phyloP scores from a whole-genome alignment of 2,329 filamentous ascomycete species.

The Clonostachys chloroleuca region DNA sequence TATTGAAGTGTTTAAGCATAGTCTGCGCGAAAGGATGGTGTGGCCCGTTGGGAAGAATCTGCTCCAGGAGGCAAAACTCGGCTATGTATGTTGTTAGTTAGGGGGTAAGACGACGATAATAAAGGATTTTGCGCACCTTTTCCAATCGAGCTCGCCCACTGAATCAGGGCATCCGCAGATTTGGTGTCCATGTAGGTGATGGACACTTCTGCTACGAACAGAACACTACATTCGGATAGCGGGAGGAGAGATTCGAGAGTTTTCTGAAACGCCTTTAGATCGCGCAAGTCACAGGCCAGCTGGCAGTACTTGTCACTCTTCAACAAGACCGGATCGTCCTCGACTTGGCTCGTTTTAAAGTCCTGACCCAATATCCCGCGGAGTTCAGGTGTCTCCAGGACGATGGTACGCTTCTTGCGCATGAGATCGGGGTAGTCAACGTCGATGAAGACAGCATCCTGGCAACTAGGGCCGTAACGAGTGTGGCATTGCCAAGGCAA shows the following conservation, averaged over 20 bases:
- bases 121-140: constrained; percentile 46
- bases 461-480: constrained; percentile 55
- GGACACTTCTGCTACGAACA: constrained; percentile 88
- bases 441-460: constrained; percentile 68
- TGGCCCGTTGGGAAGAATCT: constrained; percentile 74
- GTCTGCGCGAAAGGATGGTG: constrained; percentile 80
- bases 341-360: constrained; percentile 24
- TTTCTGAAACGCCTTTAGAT: constrained; percentile 56
- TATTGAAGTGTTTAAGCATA: constrained; percentile 81
- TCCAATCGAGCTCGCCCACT: constrained; percentile 70
- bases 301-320: constrained; percentile 70
- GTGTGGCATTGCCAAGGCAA: constrained; percentile 79
- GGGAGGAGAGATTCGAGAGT: constrained; percentile 56
- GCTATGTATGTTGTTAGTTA: constrained; percentile 33
- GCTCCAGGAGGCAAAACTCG: constrained; percentile 82
- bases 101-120: too few species aligned
- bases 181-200: constrained; percentile 82
- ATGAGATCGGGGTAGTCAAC: constrained; percentile 84
- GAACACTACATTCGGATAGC: constrained; percentile 53
- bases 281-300: constrained; percentile 75
- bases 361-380: constrained; percentile 22
- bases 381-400: constrained; percentile 60
- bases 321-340: constrained; percentile 47
- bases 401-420: constrained; percentile 64
- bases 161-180: constrained; percentile 68